These are phyloP conservation scores for Trapa bicornis DNA, from an alignment of 345 rosid species.

Conservation along the genomic window DNA sequence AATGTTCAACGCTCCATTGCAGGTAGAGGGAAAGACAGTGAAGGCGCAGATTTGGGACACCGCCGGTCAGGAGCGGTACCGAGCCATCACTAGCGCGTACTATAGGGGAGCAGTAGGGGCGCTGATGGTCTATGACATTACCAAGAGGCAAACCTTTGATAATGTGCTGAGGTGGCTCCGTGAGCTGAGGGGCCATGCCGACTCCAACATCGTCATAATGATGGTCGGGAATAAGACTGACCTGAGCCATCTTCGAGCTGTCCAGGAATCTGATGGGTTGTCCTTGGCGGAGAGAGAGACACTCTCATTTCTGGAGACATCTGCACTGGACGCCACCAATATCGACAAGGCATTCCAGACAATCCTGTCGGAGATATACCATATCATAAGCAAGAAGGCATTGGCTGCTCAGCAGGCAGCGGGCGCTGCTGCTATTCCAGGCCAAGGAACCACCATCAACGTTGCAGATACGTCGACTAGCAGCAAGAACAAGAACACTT, in stretches of 20 bases:
- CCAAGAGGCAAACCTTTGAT: slow-evolving; percentile 69
- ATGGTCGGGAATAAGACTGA: slow-evolving; percentile 71
- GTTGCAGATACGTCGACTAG: slow-evolving; percentile 38
- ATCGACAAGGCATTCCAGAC: slow-evolving; percentile 66
- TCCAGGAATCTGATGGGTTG: slow-evolving; percentile 42
- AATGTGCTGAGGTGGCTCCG: slow-evolving; percentile 63
- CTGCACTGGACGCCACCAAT: slow-evolving; percentile 59
- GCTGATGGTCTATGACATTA: slow-evolving; percentile 64
- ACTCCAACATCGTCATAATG: slow-evolving; percentile 71
- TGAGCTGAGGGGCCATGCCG: slow-evolving; percentile 63
- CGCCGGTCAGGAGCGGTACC: slow-evolving; percentile 70
- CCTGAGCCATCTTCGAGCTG: slow-evolving; percentile 58
- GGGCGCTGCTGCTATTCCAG: slow-evolving; percentile 31
- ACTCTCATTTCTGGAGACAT: slow-evolving; percentile 58
- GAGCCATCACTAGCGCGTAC: slow-evolving; percentile 62
- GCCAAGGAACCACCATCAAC: slow-evolving; percentile 55
- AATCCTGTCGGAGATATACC: slow-evolving; percentile 51
- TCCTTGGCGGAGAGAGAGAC: slow-evolving; percentile 56
- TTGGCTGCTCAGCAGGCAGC: slow-evolving; percentile 57
- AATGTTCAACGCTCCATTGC: slow-evolving; percentile 8
- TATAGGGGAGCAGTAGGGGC: slow-evolving; percentile 80
- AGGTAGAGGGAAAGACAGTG: slow-evolving; percentile 76
- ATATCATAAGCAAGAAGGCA: slow-evolving; percentile 59
- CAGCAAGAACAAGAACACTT: slow-evolving; percentile 26
- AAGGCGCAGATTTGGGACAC: slow-evolving; percentile 87